Conservation (phyloP, 768 basidiomycete genomes). For the Serendipita vermifera region DNA sequence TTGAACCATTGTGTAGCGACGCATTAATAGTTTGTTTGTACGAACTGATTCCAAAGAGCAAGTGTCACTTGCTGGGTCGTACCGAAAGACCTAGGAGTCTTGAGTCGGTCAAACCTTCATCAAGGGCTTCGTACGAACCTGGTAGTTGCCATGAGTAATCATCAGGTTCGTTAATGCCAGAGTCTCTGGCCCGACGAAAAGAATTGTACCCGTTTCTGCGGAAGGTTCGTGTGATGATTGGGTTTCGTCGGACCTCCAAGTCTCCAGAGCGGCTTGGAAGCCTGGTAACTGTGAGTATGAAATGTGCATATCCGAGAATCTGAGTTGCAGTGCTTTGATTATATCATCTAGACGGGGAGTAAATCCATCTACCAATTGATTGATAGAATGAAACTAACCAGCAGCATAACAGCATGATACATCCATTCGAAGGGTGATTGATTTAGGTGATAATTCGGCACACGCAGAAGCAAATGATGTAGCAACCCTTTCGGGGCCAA, state of each 20-base stretch:
- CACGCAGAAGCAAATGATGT: too few relatives aligned
- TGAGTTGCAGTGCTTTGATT: background rate
- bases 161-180: constrained; percentile 73
- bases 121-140: constrained; percentile 30
- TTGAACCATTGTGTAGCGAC: constrained; percentile 76
- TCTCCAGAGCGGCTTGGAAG: background rate
- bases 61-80: constrained; percentile 43
- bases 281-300: background rate
- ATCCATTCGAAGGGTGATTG: background rate
- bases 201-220: constrained; percentile 23
- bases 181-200: constrained; percentile 69
- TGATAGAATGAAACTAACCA: background rate
- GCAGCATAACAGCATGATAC: background rate
- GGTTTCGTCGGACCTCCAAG: background rate
- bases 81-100: constrained; percentile 47
- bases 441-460: too few relatives aligned
- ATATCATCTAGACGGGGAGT: background rate
- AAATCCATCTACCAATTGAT: background rate
- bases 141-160: constrained; percentile 58
- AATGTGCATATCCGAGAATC: background rate
- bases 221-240: background rate
- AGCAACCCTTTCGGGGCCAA: too few relatives aligned
- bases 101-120: background rate
- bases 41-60: constrained; percentile 46
- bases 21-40: constrained; percentile 77